Percentiles rank a stretch among this genome's conserved stretches.
Conservation (phyloP, 2,329 filamentous ascomycete species). For the Pseudopyrenochaeta lycopersici region DNA sequence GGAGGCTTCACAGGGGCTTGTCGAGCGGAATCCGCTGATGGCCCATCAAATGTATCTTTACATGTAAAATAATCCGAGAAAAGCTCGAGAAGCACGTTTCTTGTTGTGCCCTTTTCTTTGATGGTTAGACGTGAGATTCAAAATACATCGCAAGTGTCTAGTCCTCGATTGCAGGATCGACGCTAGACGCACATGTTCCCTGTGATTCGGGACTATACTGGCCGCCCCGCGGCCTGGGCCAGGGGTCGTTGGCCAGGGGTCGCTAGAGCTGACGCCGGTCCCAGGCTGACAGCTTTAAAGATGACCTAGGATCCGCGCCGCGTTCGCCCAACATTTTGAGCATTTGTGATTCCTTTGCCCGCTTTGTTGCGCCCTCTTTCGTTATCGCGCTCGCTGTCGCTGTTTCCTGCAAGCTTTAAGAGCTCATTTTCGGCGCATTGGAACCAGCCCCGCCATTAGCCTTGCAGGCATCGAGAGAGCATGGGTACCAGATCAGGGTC, state of each 20-base stretch:
- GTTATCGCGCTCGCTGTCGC: too few species aligned
- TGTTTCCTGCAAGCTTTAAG: too few species aligned
- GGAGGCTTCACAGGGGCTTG: too few species aligned
- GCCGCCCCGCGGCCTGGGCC: not conserved
- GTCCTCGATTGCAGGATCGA: not conserved
- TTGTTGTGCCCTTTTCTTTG: too few species aligned
- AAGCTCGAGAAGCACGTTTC: too few species aligned
- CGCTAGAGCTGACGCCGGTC: not conserved
- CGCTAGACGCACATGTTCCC: not conserved
- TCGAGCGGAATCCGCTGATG: too few species aligned
- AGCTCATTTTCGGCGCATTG: not conserved
- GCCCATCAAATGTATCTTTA: too few species aligned
- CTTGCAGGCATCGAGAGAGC: not conserved
- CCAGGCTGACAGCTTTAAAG: not conserved
- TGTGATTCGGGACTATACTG: not conserved
- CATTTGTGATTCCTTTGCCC: not conserved
- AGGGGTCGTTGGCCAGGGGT: not conserved
- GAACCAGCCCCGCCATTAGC: too few species aligned
- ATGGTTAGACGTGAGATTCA: too few species aligned
- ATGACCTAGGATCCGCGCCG: not conserved
- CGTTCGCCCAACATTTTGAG: not conserved
- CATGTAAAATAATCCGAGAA: too few species aligned
- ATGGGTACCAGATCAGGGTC: conserved; percentile 13
- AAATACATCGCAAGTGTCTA: too few species aligned
- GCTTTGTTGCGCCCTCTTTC: too few species aligned